phyloP scores from a whole-genome alignment of 75 land plant genomes.

The Ceratopteris richardii region DNA sequence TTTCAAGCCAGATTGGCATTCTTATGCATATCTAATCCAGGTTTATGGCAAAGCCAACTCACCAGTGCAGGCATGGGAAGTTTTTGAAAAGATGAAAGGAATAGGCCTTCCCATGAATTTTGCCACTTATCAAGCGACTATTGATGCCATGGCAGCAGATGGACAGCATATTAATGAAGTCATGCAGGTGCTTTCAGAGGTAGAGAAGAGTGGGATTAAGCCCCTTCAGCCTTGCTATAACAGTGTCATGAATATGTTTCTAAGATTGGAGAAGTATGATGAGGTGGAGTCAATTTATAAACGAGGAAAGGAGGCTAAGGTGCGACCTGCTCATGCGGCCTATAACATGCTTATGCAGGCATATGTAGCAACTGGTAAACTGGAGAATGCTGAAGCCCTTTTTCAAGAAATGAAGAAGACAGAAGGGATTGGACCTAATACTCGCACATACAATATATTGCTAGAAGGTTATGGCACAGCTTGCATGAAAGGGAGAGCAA shows the following conservation, averaged over 20 bases:
- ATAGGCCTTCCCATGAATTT: constrained; percentile 22
- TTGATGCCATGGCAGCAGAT: constrained; percentile 52
- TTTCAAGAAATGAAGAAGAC: constrained; percentile 46
- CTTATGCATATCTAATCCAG: constrained; percentile 65
- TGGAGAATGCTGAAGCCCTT: constrained; percentile 69
- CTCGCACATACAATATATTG: constrained; percentile 53
- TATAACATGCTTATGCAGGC: constrained; percentile 60
- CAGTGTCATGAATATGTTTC: constrained; percentile 65
- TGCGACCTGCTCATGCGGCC: constrained; percentile 46
- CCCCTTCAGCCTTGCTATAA: constrained; percentile 55
- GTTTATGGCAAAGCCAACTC: constrained; percentile 57
- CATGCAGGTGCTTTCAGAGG: constrained; percentile 47
- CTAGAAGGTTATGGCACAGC: constrained; percentile 50
- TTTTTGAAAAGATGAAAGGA: constrained; percentile 54
- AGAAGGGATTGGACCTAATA: constrained; percentile 39
- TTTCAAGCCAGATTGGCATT: constrained; percentile 35
- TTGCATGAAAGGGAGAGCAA: constrained; percentile 43
- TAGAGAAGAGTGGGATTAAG: constrained; percentile 37
- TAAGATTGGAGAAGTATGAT: constrained; percentile 33
- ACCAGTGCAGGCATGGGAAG: constrained; percentile 46
- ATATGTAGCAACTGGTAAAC: constrained; percentile 37
- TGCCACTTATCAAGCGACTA: constrained; percentile 55
- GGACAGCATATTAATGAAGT: constrained; percentile 51
- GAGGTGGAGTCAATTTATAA: constrained; percentile 48
- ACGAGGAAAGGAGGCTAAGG: constrained; percentile 32